Evolutionary conservation across 2,329 filamentous ascomycete genomes (phyloP), one percentile per base, ranked within the genome.

Genomic region (Bipolaris victoriae): DNA sequence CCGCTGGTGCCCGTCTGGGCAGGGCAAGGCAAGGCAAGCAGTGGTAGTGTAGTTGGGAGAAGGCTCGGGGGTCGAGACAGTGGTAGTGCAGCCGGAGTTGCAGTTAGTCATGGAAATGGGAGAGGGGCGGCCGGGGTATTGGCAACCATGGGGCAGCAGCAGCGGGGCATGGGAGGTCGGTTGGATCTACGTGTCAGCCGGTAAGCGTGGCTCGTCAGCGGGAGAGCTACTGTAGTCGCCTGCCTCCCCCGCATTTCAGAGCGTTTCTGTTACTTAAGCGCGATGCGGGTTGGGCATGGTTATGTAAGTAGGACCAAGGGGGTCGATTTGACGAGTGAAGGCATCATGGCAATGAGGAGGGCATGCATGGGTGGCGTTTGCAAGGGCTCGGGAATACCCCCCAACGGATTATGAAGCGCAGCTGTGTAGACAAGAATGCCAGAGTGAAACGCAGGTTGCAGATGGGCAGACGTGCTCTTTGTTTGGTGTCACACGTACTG

Each of bases 101-200:
- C 55, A 57, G 61, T 76, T 75, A 76, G 72, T 75, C 73, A 76
- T 73, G 64, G 65, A 70, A 67, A 69, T 65, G 63, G 66, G 65
- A 41, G 62, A 58, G 55, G 58, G 56, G 47, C 49, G 55, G 52
- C 65, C 67, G 67, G 63, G 52, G 55, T 51, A 16, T 39, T 46
- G 64, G 66, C 65, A 69, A 62, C 59, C 62, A 68, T 50, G 35
- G 62, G 53, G 41, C 43, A 58, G 7, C 58, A 61, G 64, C 57
- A 52, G 63, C 35, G 56, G 52, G 46, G 52, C 35, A 61, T 68
- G 66, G 53, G 57, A 60, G 48, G 62, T 49, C 60, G 48, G 63
- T 48, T 68, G 61, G 65, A 68, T 66, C 57, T 57, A 67, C 67
- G 67, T 70, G 65, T 65, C 65, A 67, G 60, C 58, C 61, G 63